A percentile compares a stretch with the other conserved stretches of the same genome.
These are phyloP conservation scores for Plasmodium blacklocki DNA, from an alignment of 169 alveolate species.

Conservation along the genomic window DNA sequence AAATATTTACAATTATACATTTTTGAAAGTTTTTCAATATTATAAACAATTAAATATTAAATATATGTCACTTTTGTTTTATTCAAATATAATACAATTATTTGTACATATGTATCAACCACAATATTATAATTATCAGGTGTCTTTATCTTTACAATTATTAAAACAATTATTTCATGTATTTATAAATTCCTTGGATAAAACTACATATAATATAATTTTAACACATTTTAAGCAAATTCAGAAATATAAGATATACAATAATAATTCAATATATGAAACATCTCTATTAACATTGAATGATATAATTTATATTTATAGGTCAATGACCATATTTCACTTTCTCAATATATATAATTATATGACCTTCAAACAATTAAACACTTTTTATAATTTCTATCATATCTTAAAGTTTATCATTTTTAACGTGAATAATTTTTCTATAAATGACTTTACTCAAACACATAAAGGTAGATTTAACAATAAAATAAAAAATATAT, in stretches of 20 bases:
- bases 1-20: slow-evolving; percentile 24
- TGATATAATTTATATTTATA: slow-evolving; percentile 66
- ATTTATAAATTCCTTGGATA: slow-evolving; percentile 65
- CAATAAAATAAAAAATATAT: not conserved
- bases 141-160: slow-evolving; percentile 30
- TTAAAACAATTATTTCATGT: slow-evolving; percentile 7
- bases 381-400: slow-evolving; percentile 32
- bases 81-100: slow-evolving; percentile 66
- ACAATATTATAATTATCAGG: not conserved
- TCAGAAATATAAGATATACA: slow-evolving; percentile 1
- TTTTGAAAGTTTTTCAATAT: slow-evolving; percentile 13
- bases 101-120: slow-evolving; percentile 40
- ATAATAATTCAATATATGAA: not conserved
- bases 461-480: slow-evolving; percentile 41
- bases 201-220: slow-evolving; percentile 17
- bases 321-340: slow-evolving; percentile 40
- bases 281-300: slow-evolving; percentile 13
- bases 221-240: slow-evolving; percentile 19
- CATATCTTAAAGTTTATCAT: slow-evolving; percentile 39
- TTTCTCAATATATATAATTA: slow-evolving; percentile 52
- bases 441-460: slow-evolving; percentile 47
- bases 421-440: slow-evolving; percentile 45
- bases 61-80: slow-evolving; percentile 72
- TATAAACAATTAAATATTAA: slow-evolving; percentile 53
- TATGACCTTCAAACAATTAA: slow-evolving; percentile 53